phyloP scores from a whole-genome alignment of 139 green algal species.

The Coccomyxa sp. region DNA sequence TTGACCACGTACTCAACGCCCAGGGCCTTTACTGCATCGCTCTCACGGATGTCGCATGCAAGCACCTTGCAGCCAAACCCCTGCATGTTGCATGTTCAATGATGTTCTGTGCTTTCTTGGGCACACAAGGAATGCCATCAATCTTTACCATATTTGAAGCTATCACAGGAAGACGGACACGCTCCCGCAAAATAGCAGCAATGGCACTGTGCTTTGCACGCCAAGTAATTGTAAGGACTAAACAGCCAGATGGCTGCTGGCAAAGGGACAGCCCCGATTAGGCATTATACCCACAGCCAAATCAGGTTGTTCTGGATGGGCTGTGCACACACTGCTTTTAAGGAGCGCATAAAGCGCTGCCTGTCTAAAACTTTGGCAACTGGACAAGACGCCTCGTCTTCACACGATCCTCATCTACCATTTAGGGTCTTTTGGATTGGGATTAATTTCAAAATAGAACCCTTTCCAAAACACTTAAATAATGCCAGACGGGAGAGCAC shows the following conservation, averaged over 20 bases:
- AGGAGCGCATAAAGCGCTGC: background rate
- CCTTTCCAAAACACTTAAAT: background rate
- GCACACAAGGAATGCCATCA: background rate
- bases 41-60: conserved; percentile 49
- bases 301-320: too few species aligned
- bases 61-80: conserved; percentile 62
- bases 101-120: background rate
- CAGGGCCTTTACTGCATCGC: conserved; percentile 40
- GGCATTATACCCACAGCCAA: too few species aligned
- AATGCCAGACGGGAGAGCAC: background rate
- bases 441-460: background rate
- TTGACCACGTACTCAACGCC: conserved; percentile 51
- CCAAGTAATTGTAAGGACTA: too few species aligned
- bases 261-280: too few species aligned
- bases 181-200: background rate
- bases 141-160: background rate
- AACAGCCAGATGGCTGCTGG: too few species aligned
- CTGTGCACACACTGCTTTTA: too few species aligned
- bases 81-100: conserved; percentile 9
- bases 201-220: background rate
- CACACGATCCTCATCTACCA: background rate
- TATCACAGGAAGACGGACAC: background rate
- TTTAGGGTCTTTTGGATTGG: background rate
- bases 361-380: background rate
- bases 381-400: background rate